Evolutionary conservation across 306 rosid species (phyloP).

Genomic region (Bauhinia variegata): DNA sequence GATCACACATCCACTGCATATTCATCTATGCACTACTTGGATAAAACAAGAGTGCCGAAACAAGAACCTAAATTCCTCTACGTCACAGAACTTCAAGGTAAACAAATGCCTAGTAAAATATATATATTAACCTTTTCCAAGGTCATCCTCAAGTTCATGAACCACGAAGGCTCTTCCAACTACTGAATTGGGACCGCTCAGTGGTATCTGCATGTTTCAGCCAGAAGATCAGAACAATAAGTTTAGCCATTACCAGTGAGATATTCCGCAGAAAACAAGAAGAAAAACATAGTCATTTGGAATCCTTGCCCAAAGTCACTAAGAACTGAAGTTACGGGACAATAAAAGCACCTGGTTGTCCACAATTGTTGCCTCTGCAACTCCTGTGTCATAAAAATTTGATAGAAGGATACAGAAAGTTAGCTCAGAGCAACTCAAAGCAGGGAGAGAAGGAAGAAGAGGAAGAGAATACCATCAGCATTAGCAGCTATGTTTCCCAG

Average conservation of each 20-base stretch:
- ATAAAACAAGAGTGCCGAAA: constrained; percentile 10
- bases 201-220: constrained; percentile 64
- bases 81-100: constrained; percentile 8
- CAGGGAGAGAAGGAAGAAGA: constrained; percentile 1
- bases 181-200: constrained; percentile 69
- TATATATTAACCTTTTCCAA: constrained; percentile 79
- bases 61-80: constrained; percentile 25
- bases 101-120: constrained; percentile 17
- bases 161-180: constrained; percentile 90
- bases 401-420: constrained; percentile 9
- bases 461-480: constrained; percentile 54
- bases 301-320: too few species aligned
- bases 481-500: constrained; percentile 96
- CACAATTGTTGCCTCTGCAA: constrained; percentile 75
- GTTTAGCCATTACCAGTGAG: constrained; percentile 16
- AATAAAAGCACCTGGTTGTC: constrained; percentile 80
- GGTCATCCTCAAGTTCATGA: constrained; percentile 85
- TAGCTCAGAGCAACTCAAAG: not conserved
- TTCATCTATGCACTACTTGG: constrained; percentile 11
- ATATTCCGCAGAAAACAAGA: not conserved
- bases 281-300: too few species aligned
- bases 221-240: not conserved
- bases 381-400: constrained; percentile 53
- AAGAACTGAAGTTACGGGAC: too few species aligned
- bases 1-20: constrained; percentile 9